Base-by-base conservation (phyloP, 176 grass and related monocot species). In the Ananas comosus region DNA sequence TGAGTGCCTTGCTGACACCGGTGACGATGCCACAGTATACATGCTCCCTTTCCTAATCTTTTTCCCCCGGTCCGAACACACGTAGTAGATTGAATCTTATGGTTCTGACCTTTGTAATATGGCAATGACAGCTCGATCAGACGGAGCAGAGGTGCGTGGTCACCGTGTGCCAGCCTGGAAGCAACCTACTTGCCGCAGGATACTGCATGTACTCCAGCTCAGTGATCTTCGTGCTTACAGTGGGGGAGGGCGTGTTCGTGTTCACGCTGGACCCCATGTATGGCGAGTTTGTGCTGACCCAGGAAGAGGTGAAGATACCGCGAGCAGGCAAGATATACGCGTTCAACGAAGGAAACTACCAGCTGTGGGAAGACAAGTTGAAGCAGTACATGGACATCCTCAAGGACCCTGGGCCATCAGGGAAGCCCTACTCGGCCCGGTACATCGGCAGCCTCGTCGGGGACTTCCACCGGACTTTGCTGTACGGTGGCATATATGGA, bases 121-220 rank as follows among this genome's bases (percentile, higher is more conserved):
- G 56, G 21, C 16, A 19, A 61, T 21, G 56, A 10, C 84, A 99
- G 94, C 80, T 99, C 65, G 89, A 80, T 75, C 74, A 82, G 21
- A 78, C 58, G 56, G 85, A 76, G 66, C 77, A 93, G 82, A 99
- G 47, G 66, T 99, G 94, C 83, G 54, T 99, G n/a, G 89, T 99
- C 79, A 99, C 54, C 75, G 94, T 99, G 82, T 99, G 94, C 79
- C 94, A 99, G 80, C 94, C 94, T 3, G 94, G 94, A 51, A 85
- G 70, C 82, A 99, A 99, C 82, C 80, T 99, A 51, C 76, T 99
- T 11, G 87, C 94, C 2, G 89, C 94, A 21, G 94, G 94, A 9
- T 99, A 99, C 79, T 99, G 94, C 82, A 99, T 99, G 89, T 99
- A 99, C 89, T 99, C 94, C 11, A 97, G 94, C 84, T 99, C 94